These are phyloP conservation scores for Fusarium solani-melongenae DNA, from an alignment of 2,329 filamentous ascomycete species.

Conservation along the genomic window DNA sequence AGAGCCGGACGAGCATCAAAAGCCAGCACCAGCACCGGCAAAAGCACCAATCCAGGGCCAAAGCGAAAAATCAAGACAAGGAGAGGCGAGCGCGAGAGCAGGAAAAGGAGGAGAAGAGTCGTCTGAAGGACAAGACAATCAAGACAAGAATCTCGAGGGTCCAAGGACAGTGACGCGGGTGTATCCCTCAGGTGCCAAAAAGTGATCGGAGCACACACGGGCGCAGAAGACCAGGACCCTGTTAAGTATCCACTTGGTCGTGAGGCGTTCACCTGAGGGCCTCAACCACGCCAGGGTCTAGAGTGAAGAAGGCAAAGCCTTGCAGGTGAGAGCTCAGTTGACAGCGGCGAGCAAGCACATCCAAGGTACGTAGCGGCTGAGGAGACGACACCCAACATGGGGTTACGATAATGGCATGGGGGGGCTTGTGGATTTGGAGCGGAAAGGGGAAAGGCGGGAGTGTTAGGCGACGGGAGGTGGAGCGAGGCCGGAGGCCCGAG, in stretches of 20 bases:
- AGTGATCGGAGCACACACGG: slow-evolving; percentile 42
- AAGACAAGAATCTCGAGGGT: slow-evolving; percentile 33
- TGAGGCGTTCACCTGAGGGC: slow-evolving; percentile 34
- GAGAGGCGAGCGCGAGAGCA: slow-evolving; percentile 14
- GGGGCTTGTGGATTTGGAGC: slow-evolving; percentile 25
- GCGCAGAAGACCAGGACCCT: slow-evolving; percentile 37
- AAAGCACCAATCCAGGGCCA: slow-evolving; percentile 31
- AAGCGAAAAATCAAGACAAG: slow-evolving; percentile 22
- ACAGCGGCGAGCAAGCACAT: slow-evolving; percentile 33
- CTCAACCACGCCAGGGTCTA: slow-evolving; percentile 34
- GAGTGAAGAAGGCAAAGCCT: slow-evolving; percentile 33
- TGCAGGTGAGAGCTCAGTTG: slow-evolving; percentile 30
- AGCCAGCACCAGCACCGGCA: slow-evolving; percentile 40
- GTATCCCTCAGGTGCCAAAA: slow-evolving; percentile 28
- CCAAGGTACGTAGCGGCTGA: slow-evolving; percentile 22
- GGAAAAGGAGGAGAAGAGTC: slow-evolving; percentile 30
- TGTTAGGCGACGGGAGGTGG: slow-evolving; percentile 41
- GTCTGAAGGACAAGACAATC: slow-evolving; percentile 15
- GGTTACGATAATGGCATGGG: slow-evolving; percentile 28
- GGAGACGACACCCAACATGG: slow-evolving; percentile 24
- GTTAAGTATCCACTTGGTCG: slow-evolving; percentile 39
- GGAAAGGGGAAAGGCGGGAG: slow-evolving; percentile 29
- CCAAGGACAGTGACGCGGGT: slow-evolving; percentile 34
- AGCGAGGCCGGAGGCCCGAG: slow-evolving; percentile 38
- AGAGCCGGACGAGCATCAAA: slow-evolving; percentile 24